phyloP scores from a whole-genome alignment of 2,329 filamentous ascomycete species.

The Aspergillus hortae region DNA sequence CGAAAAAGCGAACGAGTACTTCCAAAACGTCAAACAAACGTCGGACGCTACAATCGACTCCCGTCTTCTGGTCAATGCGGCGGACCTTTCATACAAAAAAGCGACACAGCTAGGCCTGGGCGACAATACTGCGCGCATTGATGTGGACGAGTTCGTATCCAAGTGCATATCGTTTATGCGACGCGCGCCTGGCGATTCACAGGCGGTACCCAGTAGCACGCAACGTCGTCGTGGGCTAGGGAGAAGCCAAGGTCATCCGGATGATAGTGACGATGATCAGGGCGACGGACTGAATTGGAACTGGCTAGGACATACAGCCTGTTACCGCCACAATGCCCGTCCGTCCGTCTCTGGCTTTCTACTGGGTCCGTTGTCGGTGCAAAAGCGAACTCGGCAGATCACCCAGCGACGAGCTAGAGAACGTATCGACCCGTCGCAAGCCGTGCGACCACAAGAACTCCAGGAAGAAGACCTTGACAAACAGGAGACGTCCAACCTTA shows the following conservation, averaged over 20 bases:
- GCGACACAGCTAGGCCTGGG: slow-evolving; percentile 71
- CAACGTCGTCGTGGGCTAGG: slow-evolving; percentile 40
- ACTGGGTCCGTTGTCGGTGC: slow-evolving; percentile 80
- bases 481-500: slow-evolving; percentile 75
- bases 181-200: slow-evolving; percentile 55
- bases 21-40: slow-evolving; percentile 75
- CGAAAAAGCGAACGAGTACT: slow-evolving; percentile 61
- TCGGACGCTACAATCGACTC: slow-evolving; percentile 88
- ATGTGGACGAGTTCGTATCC: slow-evolving; percentile 86
- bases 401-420: slow-evolving; percentile 68
- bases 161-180: slow-evolving; percentile 89
- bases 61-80: slow-evolving; percentile 74
- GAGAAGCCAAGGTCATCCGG: slow-evolving; percentile 41
- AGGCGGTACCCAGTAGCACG: slow-evolving; percentile 42
- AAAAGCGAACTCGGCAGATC: slow-evolving; percentile 73
- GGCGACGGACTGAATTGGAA: slow-evolving; percentile 84
- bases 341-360: slow-evolving; percentile 80
- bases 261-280: slow-evolving; percentile 65
- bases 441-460: slow-evolving; percentile 72
- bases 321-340: slow-evolving; percentile 67
- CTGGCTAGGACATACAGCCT: slow-evolving; percentile 73
- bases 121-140: slow-evolving; percentile 69
- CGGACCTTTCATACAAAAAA: slow-evolving; percentile 76
- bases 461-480: slow-evolving; percentile 69
- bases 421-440: slow-evolving; percentile 64